A percentile compares a stretch with the other conserved stretches of the same genome.
Conservation (phyloP, 169 alveolate species). For the Cryptosporidium andersoni region DNA sequence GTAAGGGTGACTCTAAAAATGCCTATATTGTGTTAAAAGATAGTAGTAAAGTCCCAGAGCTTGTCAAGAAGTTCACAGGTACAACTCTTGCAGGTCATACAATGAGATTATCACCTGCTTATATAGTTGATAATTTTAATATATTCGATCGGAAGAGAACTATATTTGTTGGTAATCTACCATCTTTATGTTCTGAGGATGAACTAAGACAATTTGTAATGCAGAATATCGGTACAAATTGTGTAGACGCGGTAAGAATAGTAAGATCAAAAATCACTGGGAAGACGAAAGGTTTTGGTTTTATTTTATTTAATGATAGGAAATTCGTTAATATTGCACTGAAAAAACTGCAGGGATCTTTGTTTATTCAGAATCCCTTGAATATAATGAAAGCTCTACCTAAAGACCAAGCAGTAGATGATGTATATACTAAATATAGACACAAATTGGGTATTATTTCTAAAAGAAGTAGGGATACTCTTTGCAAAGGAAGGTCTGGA, state of each 20-base stretch:
- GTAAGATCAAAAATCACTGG: constrained; percentile 49
- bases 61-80: constrained; percentile 45
- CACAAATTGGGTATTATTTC: too few relatives aligned
- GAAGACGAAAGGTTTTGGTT: constrained; percentile 66
- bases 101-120: constrained; percentile 60
- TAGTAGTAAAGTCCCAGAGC: constrained; percentile 1
- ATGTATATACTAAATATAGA: not conserved
- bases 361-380: constrained; percentile 4
- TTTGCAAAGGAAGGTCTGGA: too few relatives aligned
- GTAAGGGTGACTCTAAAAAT: constrained; percentile 43
- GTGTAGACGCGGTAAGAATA: constrained; percentile 41
- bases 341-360: constrained; percentile 9
- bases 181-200: constrained; percentile 59
- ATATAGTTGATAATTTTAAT: constrained; percentile 50
- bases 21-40: constrained; percentile 55
- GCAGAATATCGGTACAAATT: constrained; percentile 17
- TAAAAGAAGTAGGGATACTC: too few relatives aligned
- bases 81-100: constrained; percentile 19
- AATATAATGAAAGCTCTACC: constrained; percentile 54
- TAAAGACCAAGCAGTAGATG: constrained; percentile 29
- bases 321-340: constrained; percentile 33
- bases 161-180: constrained; percentile 57
- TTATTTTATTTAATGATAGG: constrained; percentile 59
- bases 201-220: constrained; percentile 50
- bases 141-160: constrained; percentile 63